A percentile compares a stretch with the other conserved stretches of the same genome.
Conservation (phyloP, 352 stramenopile genomes). For the Phytophthora uliginosa region DNA sequence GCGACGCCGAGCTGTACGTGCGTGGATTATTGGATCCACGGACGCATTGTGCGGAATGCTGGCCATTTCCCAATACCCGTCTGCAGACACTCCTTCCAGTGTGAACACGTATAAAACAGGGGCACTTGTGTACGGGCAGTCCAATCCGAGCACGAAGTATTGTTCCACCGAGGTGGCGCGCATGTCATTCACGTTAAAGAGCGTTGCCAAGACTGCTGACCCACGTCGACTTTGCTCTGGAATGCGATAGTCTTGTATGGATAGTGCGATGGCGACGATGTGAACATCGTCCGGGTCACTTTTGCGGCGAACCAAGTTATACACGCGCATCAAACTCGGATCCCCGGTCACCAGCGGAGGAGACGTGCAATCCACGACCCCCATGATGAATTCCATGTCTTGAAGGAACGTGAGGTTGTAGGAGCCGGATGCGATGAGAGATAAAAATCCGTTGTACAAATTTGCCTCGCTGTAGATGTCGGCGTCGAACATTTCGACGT, state of each 20-base stretch:
- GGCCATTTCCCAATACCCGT: conserved; percentile 34
- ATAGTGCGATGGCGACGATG: conserved; percentile 27
- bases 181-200: conserved; percentile 45
- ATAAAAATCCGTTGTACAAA: conserved; percentile 24
- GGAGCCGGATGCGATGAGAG: conserved; percentile 24
- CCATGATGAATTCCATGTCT: conserved; percentile 37
- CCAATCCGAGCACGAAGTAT: conserved; percentile 31
- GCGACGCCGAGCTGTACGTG: conserved; percentile 38
- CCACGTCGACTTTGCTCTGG: conserved; percentile 23
- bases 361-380: conserved; percentile 37
- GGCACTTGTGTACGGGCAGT: conserved; percentile 36
- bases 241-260: conserved; percentile 38
- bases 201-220: conserved; percentile 25
- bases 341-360: conserved; percentile 26
- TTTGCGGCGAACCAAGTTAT: conserved; percentile 35
- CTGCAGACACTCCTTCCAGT: conserved; percentile 15
- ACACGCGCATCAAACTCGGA: conserved; percentile 33
- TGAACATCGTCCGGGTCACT: conserved; percentile 30
- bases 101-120: conserved; percentile 24
- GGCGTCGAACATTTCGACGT: conserved; percentile 19
- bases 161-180: conserved; percentile 23
- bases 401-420: conserved; percentile 48
- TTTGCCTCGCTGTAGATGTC: conserved; percentile 35
- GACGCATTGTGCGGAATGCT: conserved; percentile 22
- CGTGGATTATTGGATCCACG: conserved; percentile 26